These are phyloP conservation scores for Mortierella claussenii DNA, from an alignment of 192 early-diverging fungal genomes.

Conservation along the genomic window DNA sequence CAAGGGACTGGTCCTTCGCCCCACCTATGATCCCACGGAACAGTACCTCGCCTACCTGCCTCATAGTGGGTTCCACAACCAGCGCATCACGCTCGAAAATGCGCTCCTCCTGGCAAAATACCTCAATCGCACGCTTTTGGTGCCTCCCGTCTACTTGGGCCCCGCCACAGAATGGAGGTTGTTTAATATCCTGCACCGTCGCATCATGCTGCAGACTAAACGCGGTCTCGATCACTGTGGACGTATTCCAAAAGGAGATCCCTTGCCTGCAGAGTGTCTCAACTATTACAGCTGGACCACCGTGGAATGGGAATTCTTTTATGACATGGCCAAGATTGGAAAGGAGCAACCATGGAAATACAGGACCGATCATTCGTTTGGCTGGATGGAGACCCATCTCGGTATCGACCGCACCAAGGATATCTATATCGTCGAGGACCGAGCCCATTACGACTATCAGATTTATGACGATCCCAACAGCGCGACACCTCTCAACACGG, in stretches of 20 bases:
- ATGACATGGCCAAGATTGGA: conserved; percentile 56
- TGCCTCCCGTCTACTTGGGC: conserved; percentile 62
- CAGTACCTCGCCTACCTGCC: conserved; percentile 65
- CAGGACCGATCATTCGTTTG: conserved; percentile 57
- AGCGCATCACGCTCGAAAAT: conserved; percentile 66
- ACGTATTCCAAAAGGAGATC: conserved; percentile 43
- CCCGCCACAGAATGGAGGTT: conserved; percentile 62
- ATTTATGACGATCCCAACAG: conserved; percentile 63
- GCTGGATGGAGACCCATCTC: conserved; percentile 60
- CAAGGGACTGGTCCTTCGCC: conserved; percentile 29
- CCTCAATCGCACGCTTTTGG: conserved; percentile 63
- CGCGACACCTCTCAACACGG: conserved; percentile 25
- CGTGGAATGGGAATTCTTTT: conserved; percentile 67
- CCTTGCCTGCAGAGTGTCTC: conserved; percentile 64
- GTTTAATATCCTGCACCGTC: conserved; percentile 59
- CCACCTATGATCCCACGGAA: conserved; percentile 40
- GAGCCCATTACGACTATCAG: conserved; percentile 62
- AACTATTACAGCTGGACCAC: conserved; percentile 65
- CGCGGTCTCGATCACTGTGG: conserved; percentile 63
- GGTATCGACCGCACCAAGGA: conserved; percentile 53
- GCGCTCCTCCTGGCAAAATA: conserved; percentile 63
- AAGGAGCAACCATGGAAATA: conserved; percentile 52
- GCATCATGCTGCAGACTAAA: conserved; percentile 64
- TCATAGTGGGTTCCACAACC: conserved; percentile 67
- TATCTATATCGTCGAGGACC: conserved; percentile 59